Evolutionary conservation across 2,329 filamentous ascomycete genomes (phyloP), one percentile per base, ranked within the genome.

Genomic region (Phyllosticta paracitricarpa): DNA sequence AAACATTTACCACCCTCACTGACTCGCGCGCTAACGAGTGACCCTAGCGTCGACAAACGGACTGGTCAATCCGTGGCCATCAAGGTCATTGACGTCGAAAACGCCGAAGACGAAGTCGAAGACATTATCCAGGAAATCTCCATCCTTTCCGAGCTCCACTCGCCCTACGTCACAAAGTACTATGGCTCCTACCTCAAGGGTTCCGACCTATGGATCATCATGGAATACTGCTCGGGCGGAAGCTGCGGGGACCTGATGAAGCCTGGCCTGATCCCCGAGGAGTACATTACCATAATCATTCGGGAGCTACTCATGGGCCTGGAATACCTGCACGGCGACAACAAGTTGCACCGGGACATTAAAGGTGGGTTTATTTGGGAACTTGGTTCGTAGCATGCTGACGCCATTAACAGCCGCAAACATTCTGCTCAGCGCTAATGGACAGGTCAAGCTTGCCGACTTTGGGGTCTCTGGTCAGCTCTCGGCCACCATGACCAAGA

Each of bases 101-200:
- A 94, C 78, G 94, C 94, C 70, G 94, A 99, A 77, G 94, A 99
- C 75, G 94, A 99, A 77, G 93, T 99, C 68, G 94, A 97, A 78
- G 94, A 99, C 77, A 99, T 99, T 69, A 97, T 97, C 73, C 91
- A 96, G 74, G 94, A 99, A 77, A 97, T 99, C 68, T 91, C 93
- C 67, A 97, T 99, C 69, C 82, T 99, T 61, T 96, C 94, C 33
- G 93, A 96, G 76, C 84, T 99, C 66, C 90, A 95, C 76, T 97
- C 93, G 19, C 91, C 91, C 19, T 96, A 95, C 72, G 93, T 97
- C 64, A 99, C 94, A 51, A 94, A 95, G 75, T 99, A 99, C 79
- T 91, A 96, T 77, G 94, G 94, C 66, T 97, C 93, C 61, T 97
- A 94, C 71, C 85, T 96, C 67, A 96, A 96, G 71, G 94, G 93